These are phyloP conservation scores for Sherardia arvensis DNA, from an alignment of 257 asterid genomes.

Conservation along the genomic window DNA sequence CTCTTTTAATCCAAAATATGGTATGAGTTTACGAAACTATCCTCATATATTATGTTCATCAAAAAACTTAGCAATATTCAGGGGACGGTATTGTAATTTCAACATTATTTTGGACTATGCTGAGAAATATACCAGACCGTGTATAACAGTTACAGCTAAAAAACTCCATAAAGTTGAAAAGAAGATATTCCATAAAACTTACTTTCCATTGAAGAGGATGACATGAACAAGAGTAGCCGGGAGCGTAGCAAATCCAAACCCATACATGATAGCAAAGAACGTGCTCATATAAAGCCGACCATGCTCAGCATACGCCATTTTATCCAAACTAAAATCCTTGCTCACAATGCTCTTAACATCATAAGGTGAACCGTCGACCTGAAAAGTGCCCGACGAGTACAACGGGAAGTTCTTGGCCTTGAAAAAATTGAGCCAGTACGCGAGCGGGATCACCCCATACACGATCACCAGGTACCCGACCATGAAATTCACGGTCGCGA, in stretches of 20 bases:
- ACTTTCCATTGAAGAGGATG: conserved; percentile 42
- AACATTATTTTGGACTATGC: too few relatives aligned
- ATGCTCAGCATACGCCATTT: conserved; percentile 19
- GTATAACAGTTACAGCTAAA: too few relatives aligned
- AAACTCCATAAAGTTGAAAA: too few relatives aligned
- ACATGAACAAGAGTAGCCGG: conserved; percentile 39
- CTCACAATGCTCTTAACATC: conserved; percentile 16
- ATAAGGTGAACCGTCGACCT: conserved; percentile 18
- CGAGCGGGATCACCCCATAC: conserved; percentile 29
- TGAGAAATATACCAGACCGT: too few relatives aligned
- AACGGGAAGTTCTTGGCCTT: conserved; percentile 42
- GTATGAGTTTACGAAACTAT: too few relatives aligned
- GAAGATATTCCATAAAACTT: too few relatives aligned
- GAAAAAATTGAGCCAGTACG: conserved; percentile 41
- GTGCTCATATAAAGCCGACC: conserved; percentile 35
- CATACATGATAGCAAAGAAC: conserved; percentile 37
- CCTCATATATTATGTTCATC: too few relatives aligned
- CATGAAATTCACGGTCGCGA: conserved; percentile 34
- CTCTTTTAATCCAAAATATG: too few relatives aligned
- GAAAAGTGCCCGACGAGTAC: conserved; percentile 24
- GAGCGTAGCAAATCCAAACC: conserved; percentile 40
- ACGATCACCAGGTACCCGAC: conserved; percentile 24
- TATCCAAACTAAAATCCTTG: conserved; percentile 32
- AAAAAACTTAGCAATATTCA: too few relatives aligned
- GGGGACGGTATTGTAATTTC: too few relatives aligned